Percentiles rank a stretch among this genome's conserved stretches.
phyloP scores from a whole-genome alignment of 441 rosid genomes.

The Biscutella auriculata region DNA sequence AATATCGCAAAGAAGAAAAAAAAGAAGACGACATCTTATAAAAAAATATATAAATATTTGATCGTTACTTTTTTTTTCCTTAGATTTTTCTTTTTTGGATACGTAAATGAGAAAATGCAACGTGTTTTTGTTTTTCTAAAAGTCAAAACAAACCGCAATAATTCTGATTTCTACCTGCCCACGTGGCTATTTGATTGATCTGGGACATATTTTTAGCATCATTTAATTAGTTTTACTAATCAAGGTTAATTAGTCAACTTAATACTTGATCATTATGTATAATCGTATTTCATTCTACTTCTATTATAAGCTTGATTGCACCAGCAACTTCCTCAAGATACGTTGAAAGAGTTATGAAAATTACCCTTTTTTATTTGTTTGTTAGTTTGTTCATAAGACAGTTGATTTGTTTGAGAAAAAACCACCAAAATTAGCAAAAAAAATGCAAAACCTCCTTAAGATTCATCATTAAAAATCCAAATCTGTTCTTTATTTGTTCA shows the following conservation, averaged over 20 bases:
- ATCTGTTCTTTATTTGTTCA: conserved; percentile 2
- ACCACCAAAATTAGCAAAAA: conserved; percentile 12
- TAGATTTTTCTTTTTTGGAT: not conserved
- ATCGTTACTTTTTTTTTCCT: not conserved
- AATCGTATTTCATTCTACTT: not conserved
- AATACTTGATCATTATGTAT: too few species aligned
- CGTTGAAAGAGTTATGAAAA: not conserved
- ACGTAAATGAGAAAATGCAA: conserved; percentile 16
- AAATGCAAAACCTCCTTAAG: conserved; percentile 4
- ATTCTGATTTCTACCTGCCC: conserved; percentile 4
- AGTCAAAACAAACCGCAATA: conserved; percentile 14
- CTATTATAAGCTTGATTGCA: not conserved
- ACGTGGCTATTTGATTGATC: conserved; percentile 9
- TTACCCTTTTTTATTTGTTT: not conserved
- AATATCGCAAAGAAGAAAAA: not conserved
- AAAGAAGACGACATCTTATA: not conserved
- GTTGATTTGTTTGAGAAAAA: conserved; percentile 12
- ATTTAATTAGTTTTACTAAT: too few species aligned
- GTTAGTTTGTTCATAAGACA: conserved; percentile 13
- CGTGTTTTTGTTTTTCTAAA: conserved; percentile 3
- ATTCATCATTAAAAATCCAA: not conserved
- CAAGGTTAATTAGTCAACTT: too few species aligned
- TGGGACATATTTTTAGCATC: not conserved
- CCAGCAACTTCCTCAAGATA: conserved; percentile 8
- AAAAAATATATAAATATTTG: not conserved